Percentiles rank a stretch among this genome's conserved stretches.
Evolutionary conservation across 306 rosid genomes (phyloP).

Genomic region (Lithocarpus polystachyus): DNA sequence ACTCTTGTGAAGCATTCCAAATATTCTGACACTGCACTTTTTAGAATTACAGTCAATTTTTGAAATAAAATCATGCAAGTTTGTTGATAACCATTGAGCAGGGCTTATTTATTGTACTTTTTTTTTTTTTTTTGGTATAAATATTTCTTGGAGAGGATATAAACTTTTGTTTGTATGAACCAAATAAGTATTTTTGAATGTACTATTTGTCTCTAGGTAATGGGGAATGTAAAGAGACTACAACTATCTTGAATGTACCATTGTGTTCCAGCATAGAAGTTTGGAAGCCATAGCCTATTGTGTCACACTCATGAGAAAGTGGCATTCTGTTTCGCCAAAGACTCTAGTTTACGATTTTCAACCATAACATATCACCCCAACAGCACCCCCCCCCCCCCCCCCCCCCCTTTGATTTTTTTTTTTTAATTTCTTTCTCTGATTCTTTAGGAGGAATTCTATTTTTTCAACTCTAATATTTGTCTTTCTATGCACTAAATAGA

Average conservation of each 20-base stretch:
- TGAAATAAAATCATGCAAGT: too few relatives aligned
- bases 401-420: background rate
- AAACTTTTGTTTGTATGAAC: constrained; percentile 7
- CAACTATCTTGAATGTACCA: background rate
- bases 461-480: constrained; percentile 10
- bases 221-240: constrained; percentile 6
- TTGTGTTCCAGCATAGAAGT: background rate
- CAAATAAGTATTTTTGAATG: background rate
- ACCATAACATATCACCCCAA: background rate
- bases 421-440: background rate
- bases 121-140: constrained; percentile 5
- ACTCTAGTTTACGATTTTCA: background rate
- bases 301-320: background rate
- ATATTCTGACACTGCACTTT: background rate
- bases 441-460: background rate
- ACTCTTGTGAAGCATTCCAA: background rate
- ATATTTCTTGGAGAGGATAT: background rate
- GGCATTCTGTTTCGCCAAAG: background rate
- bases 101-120: background rate
- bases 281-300: background rate
- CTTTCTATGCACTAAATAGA: background rate
- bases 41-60: background rate
- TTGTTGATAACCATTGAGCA: too few relatives aligned
- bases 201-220: background rate
- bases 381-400: fast-evolving